Conservation (phyloP, 2,329 filamentous ascomycete genomes). For the Nothopassalora personata region DNA sequence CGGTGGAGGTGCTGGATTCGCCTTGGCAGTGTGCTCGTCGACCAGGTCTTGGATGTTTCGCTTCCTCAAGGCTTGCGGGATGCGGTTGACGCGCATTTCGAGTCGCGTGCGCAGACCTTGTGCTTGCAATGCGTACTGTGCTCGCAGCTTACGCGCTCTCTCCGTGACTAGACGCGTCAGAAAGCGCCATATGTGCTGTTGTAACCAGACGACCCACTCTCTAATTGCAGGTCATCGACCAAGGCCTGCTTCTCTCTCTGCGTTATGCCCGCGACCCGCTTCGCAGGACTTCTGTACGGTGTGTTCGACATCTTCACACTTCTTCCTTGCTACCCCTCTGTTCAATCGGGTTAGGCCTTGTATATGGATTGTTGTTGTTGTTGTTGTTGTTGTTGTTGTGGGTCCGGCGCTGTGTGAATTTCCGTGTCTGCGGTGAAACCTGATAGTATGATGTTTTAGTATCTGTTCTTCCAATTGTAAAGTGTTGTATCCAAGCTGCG, state of each 20-base stretch:
- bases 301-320: constrained; percentile 9
- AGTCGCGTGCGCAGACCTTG: constrained; percentile 79
- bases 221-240: constrained; percentile 82
- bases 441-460: neutral
- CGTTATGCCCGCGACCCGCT: constrained; percentile 31
- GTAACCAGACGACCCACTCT: constrained; percentile 55
- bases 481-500: neutral
- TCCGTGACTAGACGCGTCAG: constrained; percentile 62
- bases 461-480: neutral
- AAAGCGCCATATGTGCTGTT: constrained; percentile 11
- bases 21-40: constrained; percentile 43
- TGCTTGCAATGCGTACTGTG: constrained; percentile 83
- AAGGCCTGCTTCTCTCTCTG: constrained; percentile 72
- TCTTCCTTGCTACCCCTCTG: neutral
- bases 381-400: too few species aligned
- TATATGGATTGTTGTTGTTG: neutral
- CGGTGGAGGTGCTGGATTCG: constrained; percentile 22
- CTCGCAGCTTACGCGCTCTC: constrained; percentile 77
- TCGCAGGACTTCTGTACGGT: constrained; percentile 20
- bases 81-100: constrained; percentile 88
- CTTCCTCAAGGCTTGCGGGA: constrained; percentile 72
- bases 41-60: constrained; percentile 77
- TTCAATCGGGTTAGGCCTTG: neutral
- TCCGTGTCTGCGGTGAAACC: neutral
- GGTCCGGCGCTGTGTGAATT: neutral